Evolutionary conservation across 2,329 filamentous ascomycete genomes (phyloP).

Genomic region (Periconia macrospinosa): DNA sequence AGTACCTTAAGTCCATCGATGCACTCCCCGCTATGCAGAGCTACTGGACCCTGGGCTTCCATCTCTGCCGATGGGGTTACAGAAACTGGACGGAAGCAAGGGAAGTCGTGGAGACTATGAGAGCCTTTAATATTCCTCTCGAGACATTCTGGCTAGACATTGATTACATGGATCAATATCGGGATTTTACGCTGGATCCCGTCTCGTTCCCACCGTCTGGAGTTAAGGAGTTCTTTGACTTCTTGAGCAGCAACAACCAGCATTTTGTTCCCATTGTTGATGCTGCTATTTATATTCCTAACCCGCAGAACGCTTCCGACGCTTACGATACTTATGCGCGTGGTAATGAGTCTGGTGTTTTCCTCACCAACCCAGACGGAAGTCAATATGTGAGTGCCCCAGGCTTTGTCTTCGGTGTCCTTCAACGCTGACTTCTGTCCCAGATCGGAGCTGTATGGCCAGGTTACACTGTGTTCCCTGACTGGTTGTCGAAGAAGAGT

Average conservation of each 20-base stretch:
- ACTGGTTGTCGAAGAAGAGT: slow-evolving; percentile 62
- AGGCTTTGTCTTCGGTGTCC: neutral
- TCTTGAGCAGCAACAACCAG: slow-evolving; percentile 57
- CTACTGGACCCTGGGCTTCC: slow-evolving; percentile 80
- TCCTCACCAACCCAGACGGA: slow-evolving; percentile 58
- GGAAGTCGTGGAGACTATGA: slow-evolving; percentile 58
- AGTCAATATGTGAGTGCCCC: slow-evolving; percentile 46
- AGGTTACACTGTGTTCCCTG: slow-evolving; percentile 63
- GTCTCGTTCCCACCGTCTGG: slow-evolving; percentile 54
- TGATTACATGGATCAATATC: slow-evolving; percentile 49
- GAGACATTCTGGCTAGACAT: slow-evolving; percentile 51
- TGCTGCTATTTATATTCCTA: slow-evolving; percentile 70
- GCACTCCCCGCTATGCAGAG: slow-evolving; percentile 75
- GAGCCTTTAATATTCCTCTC: slow-evolving; percentile 59
- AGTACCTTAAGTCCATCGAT: slow-evolving; percentile 68
- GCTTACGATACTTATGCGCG: slow-evolving; percentile 54
- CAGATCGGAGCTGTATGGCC: slow-evolving; percentile 59
- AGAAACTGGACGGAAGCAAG: slow-evolving; percentile 69
- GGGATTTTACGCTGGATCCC: slow-evolving; percentile 61
- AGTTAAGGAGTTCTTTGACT: slow-evolving; percentile 55
- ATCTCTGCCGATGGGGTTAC: slow-evolving; percentile 85
- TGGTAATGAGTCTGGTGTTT: slow-evolving; percentile 53
- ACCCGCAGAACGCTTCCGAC: slow-evolving; percentile 69
- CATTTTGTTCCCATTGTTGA: slow-evolving; percentile 66
- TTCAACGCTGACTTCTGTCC: neutral